These are phyloP conservation scores for Podaxis pistillaris DNA, from an alignment of 768 basidiomycete species.

Conservation along the genomic window DNA sequence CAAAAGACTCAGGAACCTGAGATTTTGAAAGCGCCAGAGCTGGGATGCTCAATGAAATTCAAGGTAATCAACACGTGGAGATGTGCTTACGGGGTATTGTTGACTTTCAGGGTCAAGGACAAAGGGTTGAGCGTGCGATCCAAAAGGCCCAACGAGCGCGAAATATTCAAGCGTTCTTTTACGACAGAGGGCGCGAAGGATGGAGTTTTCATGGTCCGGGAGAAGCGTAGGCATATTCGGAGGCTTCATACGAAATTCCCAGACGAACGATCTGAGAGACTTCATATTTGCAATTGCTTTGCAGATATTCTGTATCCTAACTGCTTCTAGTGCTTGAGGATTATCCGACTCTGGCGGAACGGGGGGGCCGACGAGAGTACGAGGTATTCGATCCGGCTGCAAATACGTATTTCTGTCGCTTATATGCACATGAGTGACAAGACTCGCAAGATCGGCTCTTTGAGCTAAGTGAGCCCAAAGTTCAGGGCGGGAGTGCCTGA, in stretches of 20 bases:
- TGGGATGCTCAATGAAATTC: conserved; percentile 15
- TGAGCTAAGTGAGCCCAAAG: conserved; percentile 53
- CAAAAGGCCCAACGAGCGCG: conserved; percentile 38
- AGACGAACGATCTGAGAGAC: conserved; percentile 40
- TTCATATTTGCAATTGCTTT: conserved; percentile 41
- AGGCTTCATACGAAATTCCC: conserved; percentile 31
- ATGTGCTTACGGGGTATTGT: conserved; percentile 37
- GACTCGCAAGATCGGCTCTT: conserved; percentile 46
- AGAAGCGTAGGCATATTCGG: conserved; percentile 27
- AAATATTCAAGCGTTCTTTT: conserved; percentile 33
- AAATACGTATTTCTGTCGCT: conserved; percentile 35
- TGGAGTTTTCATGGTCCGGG: conserved; percentile 36
- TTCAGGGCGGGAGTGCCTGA: conserved; percentile 36
- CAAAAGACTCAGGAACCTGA: conserved; percentile 27
- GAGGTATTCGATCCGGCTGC: conserved; percentile 41
- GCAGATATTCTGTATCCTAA: conserved; percentile 36
- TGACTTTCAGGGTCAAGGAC: conserved; percentile 26
- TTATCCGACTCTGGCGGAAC: not conserved
- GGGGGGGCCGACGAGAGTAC: conserved; percentile 32
- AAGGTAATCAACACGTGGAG: not conserved
- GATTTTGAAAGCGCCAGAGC: conserved; percentile 31
- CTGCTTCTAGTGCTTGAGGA: conserved; percentile 28
- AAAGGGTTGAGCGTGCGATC: conserved; percentile 31
- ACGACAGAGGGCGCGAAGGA: conserved; percentile 31
- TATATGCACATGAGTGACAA: conserved; percentile 46